These are phyloP conservation scores for Infundibulicybe gibba DNA, from an alignment of 768 basidiomycete species.

Conservation along the genomic window DNA sequence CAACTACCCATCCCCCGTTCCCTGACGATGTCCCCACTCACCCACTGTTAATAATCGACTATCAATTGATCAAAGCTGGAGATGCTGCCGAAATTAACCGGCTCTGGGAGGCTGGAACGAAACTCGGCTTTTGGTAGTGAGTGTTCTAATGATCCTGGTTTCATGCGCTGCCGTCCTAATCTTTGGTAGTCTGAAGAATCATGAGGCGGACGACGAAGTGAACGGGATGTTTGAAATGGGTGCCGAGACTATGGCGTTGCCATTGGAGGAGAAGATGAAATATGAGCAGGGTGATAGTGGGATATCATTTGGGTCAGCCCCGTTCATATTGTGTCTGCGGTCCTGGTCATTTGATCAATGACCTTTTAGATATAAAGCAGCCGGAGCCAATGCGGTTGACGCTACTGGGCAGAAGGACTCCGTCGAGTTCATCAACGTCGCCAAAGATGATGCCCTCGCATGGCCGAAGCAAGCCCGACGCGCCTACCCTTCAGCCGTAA, in stretches of 20 bases:
- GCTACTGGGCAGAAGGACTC: constrained; percentile 52
- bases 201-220: constrained; percentile 45
- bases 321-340: background rate
- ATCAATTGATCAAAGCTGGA: constrained; percentile 33
- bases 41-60: background rate
- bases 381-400: constrained; percentile 61
- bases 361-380: constrained; percentile 50
- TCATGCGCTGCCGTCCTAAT: constrained; percentile 1
- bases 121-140: constrained; percentile 67
- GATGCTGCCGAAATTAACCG: constrained; percentile 41
- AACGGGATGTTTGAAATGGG: constrained; percentile 55
- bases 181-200: constrained; percentile 45
- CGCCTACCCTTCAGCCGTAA: background rate
- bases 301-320: constrained; percentile 31
- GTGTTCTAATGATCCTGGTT: constrained; percentile 21
- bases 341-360: too few species aligned
- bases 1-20: background rate
- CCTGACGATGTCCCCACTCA: background rate
- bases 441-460: background rate
- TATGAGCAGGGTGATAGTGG: constrained; percentile 54
- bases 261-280: constrained; percentile 53
- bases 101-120: constrained; percentile 55
- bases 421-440: constrained; percentile 41
- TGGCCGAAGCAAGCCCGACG: background rate
- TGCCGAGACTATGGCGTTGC: constrained; percentile 48